Evolutionary conservation across 208 protist genomes (phyloP).

Genomic region (Crithidia bombi): DNA sequence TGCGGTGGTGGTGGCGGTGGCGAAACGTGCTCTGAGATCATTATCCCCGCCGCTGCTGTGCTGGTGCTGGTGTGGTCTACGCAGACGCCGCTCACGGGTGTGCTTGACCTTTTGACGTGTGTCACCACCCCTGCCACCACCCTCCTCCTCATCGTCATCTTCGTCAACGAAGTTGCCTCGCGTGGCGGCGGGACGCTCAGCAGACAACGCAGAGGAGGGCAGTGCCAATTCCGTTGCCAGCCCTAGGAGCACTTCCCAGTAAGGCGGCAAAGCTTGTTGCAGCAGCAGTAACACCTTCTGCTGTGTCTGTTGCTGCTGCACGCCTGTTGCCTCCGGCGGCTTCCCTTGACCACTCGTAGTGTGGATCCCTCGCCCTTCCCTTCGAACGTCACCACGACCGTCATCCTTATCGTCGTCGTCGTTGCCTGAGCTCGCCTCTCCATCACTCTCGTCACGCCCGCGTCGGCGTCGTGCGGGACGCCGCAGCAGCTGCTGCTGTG

Average conservation of each 20-base stretch:
- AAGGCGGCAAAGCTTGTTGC: slow-evolving; percentile 23
- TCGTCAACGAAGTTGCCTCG: slow-evolving; percentile 4
- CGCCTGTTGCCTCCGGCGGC: not conserved
- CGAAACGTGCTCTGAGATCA: not conserved
- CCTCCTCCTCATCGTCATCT: slow-evolving; percentile 17
- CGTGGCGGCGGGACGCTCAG: not conserved
- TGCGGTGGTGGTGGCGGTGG: not conserved
- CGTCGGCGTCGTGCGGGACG: not conserved
- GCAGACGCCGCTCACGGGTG: slow-evolving; percentile 7
- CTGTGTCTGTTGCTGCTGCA: slow-evolving; percentile 1
- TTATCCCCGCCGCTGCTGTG: not conserved
- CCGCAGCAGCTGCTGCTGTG: not conserved
- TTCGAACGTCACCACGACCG: not conserved
- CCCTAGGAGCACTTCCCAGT: slow-evolving; percentile 45
- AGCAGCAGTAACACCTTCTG: slow-evolving; percentile 31
- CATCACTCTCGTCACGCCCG: not conserved
- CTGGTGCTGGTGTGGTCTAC: not conserved
- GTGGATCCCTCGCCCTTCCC: slow-evolving; percentile 5
- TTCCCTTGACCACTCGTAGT: not conserved
- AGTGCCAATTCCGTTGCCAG: slow-evolving; percentile 9
- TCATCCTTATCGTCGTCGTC: slow-evolving; percentile 7
- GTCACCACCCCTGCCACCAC: not conserved
- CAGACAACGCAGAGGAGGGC: not conserved
- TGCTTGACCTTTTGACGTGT: slow-evolving; percentile 6
- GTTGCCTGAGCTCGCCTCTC: too few relatives aligned